A percentile compares a stretch with the other conserved stretches of the same genome.
Conservation (phyloP, 805 yeast species). For the Komagataella populi region DNA sequence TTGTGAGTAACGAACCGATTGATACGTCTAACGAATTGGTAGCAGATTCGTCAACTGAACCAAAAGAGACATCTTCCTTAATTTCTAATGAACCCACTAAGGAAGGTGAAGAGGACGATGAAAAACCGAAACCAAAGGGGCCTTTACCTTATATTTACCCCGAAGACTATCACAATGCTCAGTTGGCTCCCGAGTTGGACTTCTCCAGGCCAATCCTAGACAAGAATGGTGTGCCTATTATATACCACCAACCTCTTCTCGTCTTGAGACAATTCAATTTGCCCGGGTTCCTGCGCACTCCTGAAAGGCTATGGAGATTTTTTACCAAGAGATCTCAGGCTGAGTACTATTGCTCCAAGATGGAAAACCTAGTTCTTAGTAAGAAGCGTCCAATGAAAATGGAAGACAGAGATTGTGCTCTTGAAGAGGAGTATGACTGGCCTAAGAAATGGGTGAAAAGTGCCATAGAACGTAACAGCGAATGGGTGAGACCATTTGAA, state of each 20-base stretch:
- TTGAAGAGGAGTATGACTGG: slow-evolving; percentile 75
- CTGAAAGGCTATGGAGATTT: slow-evolving; percentile 63
- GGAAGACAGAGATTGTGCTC: slow-evolving; percentile 25
- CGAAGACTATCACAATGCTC: slow-evolving; percentile 37
- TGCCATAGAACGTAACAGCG: slow-evolving; percentile 65
- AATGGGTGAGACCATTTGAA: slow-evolving; percentile 71
- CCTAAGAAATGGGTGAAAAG: slow-evolving; percentile 70
- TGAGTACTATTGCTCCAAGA: slow-evolving; percentile 42
- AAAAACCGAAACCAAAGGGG: slow-evolving; percentile 17
- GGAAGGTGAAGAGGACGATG: slow-evolving; percentile 10
- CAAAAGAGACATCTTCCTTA: not conserved
- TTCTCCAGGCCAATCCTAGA: slow-evolving; percentile 15
- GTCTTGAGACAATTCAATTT: slow-evolving; percentile 68
- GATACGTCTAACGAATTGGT: not conserved
- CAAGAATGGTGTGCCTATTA: slow-evolving; percentile 32
- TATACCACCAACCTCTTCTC: slow-evolving; percentile 66
- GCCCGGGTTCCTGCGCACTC: slow-evolving; percentile 67
- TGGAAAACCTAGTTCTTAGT: slow-evolving; percentile 40
- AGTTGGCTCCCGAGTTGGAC: slow-evolving; percentile 49
- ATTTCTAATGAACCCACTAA: slow-evolving; percentile 22
- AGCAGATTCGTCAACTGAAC: not conserved
- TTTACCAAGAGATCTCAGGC: slow-evolving; percentile 65
- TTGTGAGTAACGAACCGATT: not conserved
- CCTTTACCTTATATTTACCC: slow-evolving; percentile 52
- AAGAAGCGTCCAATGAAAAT: slow-evolving; percentile 40